Evolutionary conservation across 768 basidiomycete genomes (phyloP), one percentile per base, ranked within the genome.

Genomic region (Rhodotorula kratochvilovae): DNA sequence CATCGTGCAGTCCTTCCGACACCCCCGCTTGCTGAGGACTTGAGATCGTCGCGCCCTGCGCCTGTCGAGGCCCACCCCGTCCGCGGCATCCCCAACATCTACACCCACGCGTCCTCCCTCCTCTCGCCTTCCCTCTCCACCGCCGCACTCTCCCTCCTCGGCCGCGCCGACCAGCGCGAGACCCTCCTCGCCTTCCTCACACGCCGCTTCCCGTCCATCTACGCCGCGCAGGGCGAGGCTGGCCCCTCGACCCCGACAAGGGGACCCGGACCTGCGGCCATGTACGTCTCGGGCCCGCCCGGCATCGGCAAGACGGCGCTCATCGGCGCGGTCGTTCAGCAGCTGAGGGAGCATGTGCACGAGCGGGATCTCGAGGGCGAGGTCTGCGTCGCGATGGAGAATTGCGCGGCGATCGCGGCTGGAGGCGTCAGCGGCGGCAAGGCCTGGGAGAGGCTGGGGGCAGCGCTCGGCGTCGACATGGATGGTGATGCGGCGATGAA

Each of bases 221-320:
- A 79, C 56, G 76, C 78, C 56, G 77, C 77, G 29, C 76, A 21
- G 29, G 8, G 63, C 71, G 77, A 81, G 36, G 25, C 43, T 31
- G 15, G 43, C 33, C 15, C 17, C 11, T 33, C 66, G 59, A 31
- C 64, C 27, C 7, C 25, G 2, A 54, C 50, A 11, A 15, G 29
- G n/a, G 45, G 66, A 6, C 58, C 65, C 13, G 68, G 60, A 2
- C 64, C 64, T 0, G 71, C 71, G 16, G 55, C 74, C 6, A 83
- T 95, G 68, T 97, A 94, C 80, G 88, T 97, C 63, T 94, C 93
- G 16, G 95, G 95, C 16, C 87, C 91, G 3, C 92, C 93, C 7
- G 95, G 94, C 2, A 92, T 91, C 5, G 92, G 92, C 29, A 94
- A 95, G 82, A 94, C 91, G 3, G 92, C 91, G 0, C 82, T 95